Evolutionary conservation across 768 basidiomycete species (phyloP), one percentile per base, ranked within the genome.

Genomic region (Termitomyces sp.): DNA sequence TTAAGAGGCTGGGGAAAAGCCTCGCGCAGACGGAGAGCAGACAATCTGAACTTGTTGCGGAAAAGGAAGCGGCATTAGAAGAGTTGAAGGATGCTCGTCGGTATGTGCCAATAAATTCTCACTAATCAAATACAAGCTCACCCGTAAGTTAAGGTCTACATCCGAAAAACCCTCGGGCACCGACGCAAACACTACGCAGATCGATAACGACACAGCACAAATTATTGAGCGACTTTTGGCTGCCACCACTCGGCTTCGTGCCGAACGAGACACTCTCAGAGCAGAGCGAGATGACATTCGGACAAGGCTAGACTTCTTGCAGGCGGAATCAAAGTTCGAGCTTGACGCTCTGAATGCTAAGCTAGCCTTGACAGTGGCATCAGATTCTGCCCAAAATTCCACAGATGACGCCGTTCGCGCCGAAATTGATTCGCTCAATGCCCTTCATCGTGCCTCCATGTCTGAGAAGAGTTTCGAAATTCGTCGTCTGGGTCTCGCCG

Each of bases 231-330:
- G 81, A 42, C 76, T 92, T 24, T 76, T 92, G 54, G 71, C 71
- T 32, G 85, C 90, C 1, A 76, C 90, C 46, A 82, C 85, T n/a
- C 83, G 90, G 38, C 75, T 92, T 50, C 85, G 91, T 5, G 70
- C 71, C 6, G 89, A 92, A 65, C 80, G 90, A 7, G 87, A 92
- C 64, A 75, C 72, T 52, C 78, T 91, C 28, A 1, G 4, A 22
- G 35, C 71, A 4, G 89, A 92, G 65, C 80, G 90, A 5, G 87
- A 92, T 63, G 75, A 72, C 50, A 78, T 91, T 32, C 80, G 80
- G 55, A 80, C 86, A 7, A 81, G 88, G 57, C 72, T 92, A 15
- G 80, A 89, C 53, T 93, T 92, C 71, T 74, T 88, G 57, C 81
- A 89, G 64, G 76, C 79, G 3, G 91, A 93, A 73, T 83, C 84